These are phyloP conservation scores for Tremella yokohamensis DNA, from an alignment of 768 basidiomycete genomes.

Conservation along the genomic window DNA sequence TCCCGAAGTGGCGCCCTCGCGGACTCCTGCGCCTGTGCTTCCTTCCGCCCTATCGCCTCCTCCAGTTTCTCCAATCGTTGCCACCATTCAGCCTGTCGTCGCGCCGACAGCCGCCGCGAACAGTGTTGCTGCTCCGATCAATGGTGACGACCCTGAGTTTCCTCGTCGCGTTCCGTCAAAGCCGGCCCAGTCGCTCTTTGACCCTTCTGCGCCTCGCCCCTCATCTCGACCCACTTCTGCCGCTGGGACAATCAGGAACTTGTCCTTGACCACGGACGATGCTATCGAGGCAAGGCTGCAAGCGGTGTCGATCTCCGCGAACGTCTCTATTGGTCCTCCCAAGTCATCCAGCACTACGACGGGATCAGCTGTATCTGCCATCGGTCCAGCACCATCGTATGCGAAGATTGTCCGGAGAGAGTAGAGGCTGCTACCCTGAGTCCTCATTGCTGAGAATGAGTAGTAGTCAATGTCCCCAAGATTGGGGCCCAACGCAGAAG, in stretches of 20 bases:
- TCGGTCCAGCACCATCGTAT: slow-evolving; percentile 18
- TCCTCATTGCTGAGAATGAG: too few species aligned
- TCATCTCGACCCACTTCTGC: slow-evolving; percentile 14
- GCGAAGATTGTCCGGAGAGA: slow-evolving; percentile 44
- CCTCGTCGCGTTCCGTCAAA: slow-evolving; percentile 14
- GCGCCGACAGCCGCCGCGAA: neutral
- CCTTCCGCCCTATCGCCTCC: neutral
- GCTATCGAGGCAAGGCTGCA: slow-evolving; percentile 42
- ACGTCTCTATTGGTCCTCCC: slow-evolving; percentile 39
- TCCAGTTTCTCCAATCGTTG: neutral
- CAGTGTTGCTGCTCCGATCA: neutral
- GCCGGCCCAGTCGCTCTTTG: slow-evolving; percentile 23
- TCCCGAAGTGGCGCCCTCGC: neutral
- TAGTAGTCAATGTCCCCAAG: too few species aligned
- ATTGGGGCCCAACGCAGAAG: too few species aligned
- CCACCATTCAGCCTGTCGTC: neutral
- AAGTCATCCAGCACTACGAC: slow-evolving; percentile 1
- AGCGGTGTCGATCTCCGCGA: slow-evolving; percentile 33
- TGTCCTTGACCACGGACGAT: slow-evolving; percentile 22
- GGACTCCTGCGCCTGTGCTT: neutral
- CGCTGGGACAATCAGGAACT: neutral
- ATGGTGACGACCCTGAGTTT: slow-evolving; percentile 29
- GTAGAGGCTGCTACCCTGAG: too few species aligned
- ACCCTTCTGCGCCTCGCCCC: slow-evolving; percentile 25
- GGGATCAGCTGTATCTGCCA: neutral